Evolutionary conservation across 768 basidiomycete species (phyloP).

Genomic region (Amanita inopinata): DNA sequence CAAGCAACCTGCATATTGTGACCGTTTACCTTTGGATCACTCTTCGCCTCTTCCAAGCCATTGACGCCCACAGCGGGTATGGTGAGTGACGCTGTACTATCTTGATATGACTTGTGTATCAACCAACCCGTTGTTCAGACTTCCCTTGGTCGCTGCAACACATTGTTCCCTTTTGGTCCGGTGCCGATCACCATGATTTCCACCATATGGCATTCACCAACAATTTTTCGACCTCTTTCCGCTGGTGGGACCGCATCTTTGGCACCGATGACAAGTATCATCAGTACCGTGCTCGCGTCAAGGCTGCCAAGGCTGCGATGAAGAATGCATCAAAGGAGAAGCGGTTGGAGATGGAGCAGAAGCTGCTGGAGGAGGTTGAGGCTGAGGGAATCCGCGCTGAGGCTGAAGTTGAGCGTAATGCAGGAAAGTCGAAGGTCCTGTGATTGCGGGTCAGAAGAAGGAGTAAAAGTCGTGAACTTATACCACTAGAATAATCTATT

Average conservation of each 20-base stretch:
- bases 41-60: constrained; percentile 90
- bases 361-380: constrained; percentile 61
- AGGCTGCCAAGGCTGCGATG: constrained; percentile 48
- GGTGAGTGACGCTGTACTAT: constrained; percentile 35
- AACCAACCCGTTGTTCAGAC: constrained; percentile 32
- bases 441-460: too few species aligned
- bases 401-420: constrained; percentile 32
- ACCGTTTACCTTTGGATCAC: constrained; percentile 93
- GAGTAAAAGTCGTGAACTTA: too few species aligned
- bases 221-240: constrained; percentile 90
- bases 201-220: constrained; percentile 96
- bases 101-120: constrained; percentile 4
- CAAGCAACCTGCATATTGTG: constrained; percentile 74
- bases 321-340: constrained; percentile 46
- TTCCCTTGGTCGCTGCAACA: constrained; percentile 97
- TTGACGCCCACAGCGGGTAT: constrained; percentile 96
- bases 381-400: constrained; percentile 65
- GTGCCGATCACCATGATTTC: constrained; percentile 97
- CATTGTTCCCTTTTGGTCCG: constrained; percentile 92
- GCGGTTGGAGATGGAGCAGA: constrained; percentile 43
- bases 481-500: too few species aligned
- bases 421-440: constrained; percentile 10
- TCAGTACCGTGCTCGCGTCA: constrained; percentile 61
- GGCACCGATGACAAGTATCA: constrained; percentile 90
- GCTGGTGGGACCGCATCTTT: constrained; percentile 84